Evolutionary conservation across 768 basidiomycete genomes (phyloP).

Genomic region (Boletus patriciae): DNA sequence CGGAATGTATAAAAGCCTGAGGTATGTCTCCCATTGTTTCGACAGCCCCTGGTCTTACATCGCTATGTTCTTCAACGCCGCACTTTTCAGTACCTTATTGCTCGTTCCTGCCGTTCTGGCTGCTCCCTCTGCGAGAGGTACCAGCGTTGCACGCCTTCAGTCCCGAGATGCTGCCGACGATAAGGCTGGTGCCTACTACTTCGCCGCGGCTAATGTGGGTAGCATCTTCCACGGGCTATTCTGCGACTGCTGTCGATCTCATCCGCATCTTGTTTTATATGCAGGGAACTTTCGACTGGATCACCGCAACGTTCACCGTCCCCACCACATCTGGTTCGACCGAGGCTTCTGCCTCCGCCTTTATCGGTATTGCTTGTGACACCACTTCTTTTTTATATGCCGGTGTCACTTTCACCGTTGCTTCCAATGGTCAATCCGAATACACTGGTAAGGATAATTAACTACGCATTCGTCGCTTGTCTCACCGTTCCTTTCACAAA

Average conservation of each 20-base stretch:
- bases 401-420: background rate
- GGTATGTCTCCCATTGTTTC: background rate
- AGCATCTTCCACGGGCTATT: background rate
- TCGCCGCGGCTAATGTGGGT: background rate
- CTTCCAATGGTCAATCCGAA: background rate
- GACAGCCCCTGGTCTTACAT: background rate
- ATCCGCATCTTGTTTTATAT: background rate
- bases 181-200: constrained; percentile 13
- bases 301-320: constrained; percentile 10
- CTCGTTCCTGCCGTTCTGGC: background rate
- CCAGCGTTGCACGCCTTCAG: background rate
- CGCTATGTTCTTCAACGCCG: background rate
- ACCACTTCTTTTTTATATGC: background rate
- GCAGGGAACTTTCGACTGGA: constrained; percentile 6
- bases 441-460: background rate
- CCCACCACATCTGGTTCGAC: constrained; percentile 1
- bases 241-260: background rate
- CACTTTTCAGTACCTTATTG: background rate
- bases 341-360: background rate
- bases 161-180: too few relatives aligned
- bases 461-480: too few relatives aligned
- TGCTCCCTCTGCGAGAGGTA: background rate
- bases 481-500: background rate
- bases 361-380: constrained; percentile 9
- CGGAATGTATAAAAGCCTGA: background rate